Evolutionary conservation across 2,329 filamentous ascomycete species (phyloP).

Genomic region (Fusarium buharicum): DNA sequence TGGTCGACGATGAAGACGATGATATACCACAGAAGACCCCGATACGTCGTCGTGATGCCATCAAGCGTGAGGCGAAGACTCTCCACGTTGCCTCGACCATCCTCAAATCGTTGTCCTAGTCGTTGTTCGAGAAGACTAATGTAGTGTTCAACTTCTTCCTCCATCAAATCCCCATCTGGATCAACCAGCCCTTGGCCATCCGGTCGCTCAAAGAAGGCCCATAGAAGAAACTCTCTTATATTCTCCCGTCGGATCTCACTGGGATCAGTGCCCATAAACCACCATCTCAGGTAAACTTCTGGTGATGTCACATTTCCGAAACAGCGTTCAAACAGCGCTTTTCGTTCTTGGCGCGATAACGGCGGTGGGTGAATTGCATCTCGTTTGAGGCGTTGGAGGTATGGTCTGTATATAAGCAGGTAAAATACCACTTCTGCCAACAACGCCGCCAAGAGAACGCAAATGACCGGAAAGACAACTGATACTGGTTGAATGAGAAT

Average conservation of each 20-base stretch:
- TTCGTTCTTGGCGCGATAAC: slow-evolving; percentile 59
- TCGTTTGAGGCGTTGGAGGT: slow-evolving; percentile 52
- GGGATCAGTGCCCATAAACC: slow-evolving; percentile 71
- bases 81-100: slow-evolving; percentile 66
- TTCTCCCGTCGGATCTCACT: slow-evolving; percentile 74
- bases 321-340: slow-evolving; percentile 66
- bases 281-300: slow-evolving; percentile 67
- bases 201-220: slow-evolving; percentile 70
- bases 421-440: slow-evolving; percentile 57
- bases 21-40: slow-evolving; percentile 72
- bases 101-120: slow-evolving; percentile 61
- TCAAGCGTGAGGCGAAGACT: slow-evolving; percentile 74
- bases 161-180: slow-evolving; percentile 48
- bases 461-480: slow-evolving; percentile 23
- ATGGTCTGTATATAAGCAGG: slow-evolving; percentile 56
- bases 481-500: slow-evolving; percentile 33
- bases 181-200: slow-evolving; percentile 34
- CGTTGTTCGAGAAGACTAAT: slow-evolving; percentile 64
- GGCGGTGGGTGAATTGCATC: slow-evolving; percentile 55
- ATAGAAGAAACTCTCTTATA: slow-evolving; percentile 71
- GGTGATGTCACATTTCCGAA: slow-evolving; percentile 64
- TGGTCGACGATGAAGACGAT: slow-evolving; percentile 67
- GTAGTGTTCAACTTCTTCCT: slow-evolving; percentile 57
- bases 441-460: slow-evolving; percentile 47
- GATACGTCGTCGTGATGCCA: slow-evolving; percentile 67